phyloP scores from a whole-genome alignment of 257 asterid species.

The Penstemon eatonii region DNA sequence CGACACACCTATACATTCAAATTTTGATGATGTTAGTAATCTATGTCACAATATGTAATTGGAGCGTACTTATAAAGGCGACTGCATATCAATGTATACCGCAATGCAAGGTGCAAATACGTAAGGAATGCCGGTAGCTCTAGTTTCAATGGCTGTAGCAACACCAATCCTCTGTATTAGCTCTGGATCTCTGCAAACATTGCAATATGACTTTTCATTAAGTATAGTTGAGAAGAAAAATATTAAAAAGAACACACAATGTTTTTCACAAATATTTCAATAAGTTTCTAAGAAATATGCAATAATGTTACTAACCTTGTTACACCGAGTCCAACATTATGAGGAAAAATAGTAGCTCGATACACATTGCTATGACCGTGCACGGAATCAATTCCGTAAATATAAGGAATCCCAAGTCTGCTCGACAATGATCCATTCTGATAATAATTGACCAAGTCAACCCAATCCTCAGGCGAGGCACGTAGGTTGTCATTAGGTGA shows the following conservation, averaged over 20 bases:
- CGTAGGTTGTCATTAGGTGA: background rate
- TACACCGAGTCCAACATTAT: background rate
- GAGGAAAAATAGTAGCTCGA: background rate
- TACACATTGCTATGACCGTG: slow-evolving; percentile 5
- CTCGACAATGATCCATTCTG: background rate
- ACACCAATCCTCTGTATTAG: slow-evolving; percentile 29
- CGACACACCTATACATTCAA: slow-evolving; percentile 18
- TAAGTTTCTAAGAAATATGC: background rate
- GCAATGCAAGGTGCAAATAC: slow-evolving; percentile 34
- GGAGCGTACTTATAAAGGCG: background rate
- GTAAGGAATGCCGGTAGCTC: slow-evolving; percentile 37
- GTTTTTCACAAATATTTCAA: no score
- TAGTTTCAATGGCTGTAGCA: slow-evolving; percentile 30
- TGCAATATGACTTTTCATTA: no score
- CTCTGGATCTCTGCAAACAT: slow-evolving; percentile 24
- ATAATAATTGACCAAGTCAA: background rate
- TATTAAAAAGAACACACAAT: no score
- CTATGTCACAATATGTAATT: no score
- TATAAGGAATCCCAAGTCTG: slow-evolving; percentile 7
- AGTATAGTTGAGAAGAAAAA: no score
- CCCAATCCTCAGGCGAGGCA: slow-evolving; percentile 5
- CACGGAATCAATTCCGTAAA: background rate
- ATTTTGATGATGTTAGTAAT: no score
- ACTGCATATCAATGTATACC: background rate
- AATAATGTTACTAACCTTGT: background rate